These are phyloP conservation scores for Curvularia sp. DNA, from an alignment of 2,329 filamentous ascomycete species.

Conservation along the genomic window DNA sequence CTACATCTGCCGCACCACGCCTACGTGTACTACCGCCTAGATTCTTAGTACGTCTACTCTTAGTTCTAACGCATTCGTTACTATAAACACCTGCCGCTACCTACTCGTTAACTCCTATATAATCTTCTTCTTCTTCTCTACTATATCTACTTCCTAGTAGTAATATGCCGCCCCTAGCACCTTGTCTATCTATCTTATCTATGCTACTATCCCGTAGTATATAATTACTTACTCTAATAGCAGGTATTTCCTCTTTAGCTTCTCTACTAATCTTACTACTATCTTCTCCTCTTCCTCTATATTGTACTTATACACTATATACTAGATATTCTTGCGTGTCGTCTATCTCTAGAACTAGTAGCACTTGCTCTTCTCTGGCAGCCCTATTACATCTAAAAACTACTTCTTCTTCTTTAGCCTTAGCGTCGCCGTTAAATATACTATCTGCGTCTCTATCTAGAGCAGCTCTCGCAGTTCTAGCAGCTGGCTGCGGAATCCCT, in stretches of 20 bases:
- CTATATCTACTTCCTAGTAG: constrained; percentile 12
- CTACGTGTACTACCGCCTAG: constrained; percentile 15
- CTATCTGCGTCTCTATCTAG: too few relatives aligned
- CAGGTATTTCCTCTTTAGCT: constrained; percentile 4
- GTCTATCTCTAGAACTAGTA: constrained; percentile 16
- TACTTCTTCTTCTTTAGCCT: constrained; percentile 17
- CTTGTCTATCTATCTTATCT: constrained; percentile 16
- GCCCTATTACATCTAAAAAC: constrained; percentile 10
- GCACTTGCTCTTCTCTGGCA: constrained; percentile 12
- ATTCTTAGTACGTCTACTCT: constrained; percentile 17
- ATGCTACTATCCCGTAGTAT: constrained; percentile 11
- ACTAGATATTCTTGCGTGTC: constrained; percentile 14
- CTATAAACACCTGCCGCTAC: constrained; percentile 17
- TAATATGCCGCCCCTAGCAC: constrained; percentile 17
- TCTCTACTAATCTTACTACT: constrained; percentile 9
- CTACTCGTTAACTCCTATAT: constrained; percentile 12
- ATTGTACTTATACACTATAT: constrained; percentile 5
- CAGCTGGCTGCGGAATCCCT: too few relatives aligned
- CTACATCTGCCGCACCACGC: constrained; percentile 10
- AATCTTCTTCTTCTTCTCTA: constrained; percentile 7
- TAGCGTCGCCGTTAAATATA: too few relatives aligned
- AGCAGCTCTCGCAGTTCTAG: too few relatives aligned
- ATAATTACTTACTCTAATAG: constrained; percentile 12
- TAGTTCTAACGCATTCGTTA: constrained; percentile 21
- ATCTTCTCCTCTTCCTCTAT: constrained; percentile 8